These are phyloP conservation scores for Loxodes magnus DNA, from an alignment of 73 alveolate genomes.

Conservation along the genomic window DNA sequence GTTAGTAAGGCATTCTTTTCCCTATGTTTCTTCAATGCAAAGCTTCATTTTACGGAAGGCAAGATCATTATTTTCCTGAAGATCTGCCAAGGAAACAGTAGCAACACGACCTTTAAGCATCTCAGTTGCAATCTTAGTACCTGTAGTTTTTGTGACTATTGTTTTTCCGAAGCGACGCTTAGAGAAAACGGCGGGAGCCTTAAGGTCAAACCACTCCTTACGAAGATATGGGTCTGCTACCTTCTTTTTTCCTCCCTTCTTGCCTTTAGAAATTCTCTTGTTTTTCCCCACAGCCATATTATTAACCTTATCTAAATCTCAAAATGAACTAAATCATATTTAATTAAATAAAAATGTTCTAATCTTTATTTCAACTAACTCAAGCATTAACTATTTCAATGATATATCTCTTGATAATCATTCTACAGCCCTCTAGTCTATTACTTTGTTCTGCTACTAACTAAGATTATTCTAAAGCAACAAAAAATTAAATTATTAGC, in stretches of 20 bases:
- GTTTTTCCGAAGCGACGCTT: conserved; percentile 61
- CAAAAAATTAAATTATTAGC: too few relatives aligned
- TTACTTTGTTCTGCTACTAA: too few relatives aligned
- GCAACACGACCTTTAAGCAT: conserved; percentile 87
- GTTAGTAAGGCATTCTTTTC: conserved; percentile 66
- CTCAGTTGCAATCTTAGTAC: conserved; percentile 78
- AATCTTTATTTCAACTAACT: too few relatives aligned
- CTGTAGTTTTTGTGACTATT: conserved; percentile 80
- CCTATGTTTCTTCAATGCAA: conserved; percentile 92
- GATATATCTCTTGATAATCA: too few relatives aligned
- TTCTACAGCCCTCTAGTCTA: too few relatives aligned
- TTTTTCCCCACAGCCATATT: conserved; percentile 73
- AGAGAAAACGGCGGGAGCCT: conserved; percentile 80
- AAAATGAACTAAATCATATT: too few relatives aligned
- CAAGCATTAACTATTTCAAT: too few relatives aligned
- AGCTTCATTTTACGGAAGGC: conserved; percentile 85
- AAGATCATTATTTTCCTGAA: conserved; percentile 47
- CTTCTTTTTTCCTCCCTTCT: conserved; percentile 66
- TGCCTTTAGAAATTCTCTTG: conserved; percentile 59
- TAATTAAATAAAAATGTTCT: too few relatives aligned
- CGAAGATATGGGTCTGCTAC: conserved; percentile 78
- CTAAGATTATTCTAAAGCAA: too few relatives aligned
- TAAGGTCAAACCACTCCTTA: conserved; percentile 87
- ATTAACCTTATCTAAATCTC: too few relatives aligned
- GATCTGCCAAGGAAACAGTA: conserved; percentile 60